phyloP scores from a whole-genome alignment of 495 filamentous ascomycete genomes.

The Pyrenula massariospora region DNA sequence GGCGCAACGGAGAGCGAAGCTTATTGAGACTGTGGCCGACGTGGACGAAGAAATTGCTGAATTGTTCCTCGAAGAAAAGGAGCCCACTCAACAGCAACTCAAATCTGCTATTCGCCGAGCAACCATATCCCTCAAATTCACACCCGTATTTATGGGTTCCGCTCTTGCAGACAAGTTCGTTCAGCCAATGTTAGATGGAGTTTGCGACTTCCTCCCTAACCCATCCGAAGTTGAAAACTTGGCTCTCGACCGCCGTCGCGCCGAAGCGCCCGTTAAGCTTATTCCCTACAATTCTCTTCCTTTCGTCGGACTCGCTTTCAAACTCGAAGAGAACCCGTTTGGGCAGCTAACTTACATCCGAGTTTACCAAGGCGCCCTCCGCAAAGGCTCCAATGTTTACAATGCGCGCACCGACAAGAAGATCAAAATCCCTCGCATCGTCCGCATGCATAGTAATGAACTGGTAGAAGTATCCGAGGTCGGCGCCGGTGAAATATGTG shows the following conservation, averaged over 20 bases:
- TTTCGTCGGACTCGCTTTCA: slow-evolving; percentile 95
- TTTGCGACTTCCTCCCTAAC: slow-evolving; percentile 93
- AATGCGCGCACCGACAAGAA: slow-evolving; percentile 93
- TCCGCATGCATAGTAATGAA: slow-evolving; percentile 99
- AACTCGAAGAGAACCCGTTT: slow-evolving; percentile 97
- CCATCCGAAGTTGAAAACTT: slow-evolving; percentile 82
- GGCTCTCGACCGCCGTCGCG: slow-evolving; percentile 71
- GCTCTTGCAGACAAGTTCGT: slow-evolving; percentile 91
- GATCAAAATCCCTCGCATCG: slow-evolving; percentile 92
- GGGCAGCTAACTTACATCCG: slow-evolving; percentile 97
- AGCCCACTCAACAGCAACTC: slow-evolving; percentile 67
- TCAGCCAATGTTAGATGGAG: slow-evolving; percentile 94
- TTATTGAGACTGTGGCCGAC: slow-evolving; percentile 94
- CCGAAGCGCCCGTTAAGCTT: slow-evolving; percentile 71
- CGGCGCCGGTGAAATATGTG: slow-evolving; percentile 93
- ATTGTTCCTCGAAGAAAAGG: slow-evolving; percentile 78
- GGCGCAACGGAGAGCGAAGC: slow-evolving; percentile 64
- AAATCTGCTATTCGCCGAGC: slow-evolving; percentile 82
- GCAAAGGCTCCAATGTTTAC: slow-evolving; percentile 80
- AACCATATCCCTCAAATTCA: slow-evolving; percentile 82
- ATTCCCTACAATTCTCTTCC: slow-evolving; percentile 86
- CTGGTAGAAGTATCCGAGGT: slow-evolving; percentile 95
- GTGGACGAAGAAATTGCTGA: slow-evolving; percentile 98
- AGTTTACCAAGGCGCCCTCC: slow-evolving; percentile 89
- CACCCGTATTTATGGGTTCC: slow-evolving; percentile 91